phyloP scores from a whole-genome alignment of 495 filamentous ascomycete species.

The Talaromyces ruber region DNA sequence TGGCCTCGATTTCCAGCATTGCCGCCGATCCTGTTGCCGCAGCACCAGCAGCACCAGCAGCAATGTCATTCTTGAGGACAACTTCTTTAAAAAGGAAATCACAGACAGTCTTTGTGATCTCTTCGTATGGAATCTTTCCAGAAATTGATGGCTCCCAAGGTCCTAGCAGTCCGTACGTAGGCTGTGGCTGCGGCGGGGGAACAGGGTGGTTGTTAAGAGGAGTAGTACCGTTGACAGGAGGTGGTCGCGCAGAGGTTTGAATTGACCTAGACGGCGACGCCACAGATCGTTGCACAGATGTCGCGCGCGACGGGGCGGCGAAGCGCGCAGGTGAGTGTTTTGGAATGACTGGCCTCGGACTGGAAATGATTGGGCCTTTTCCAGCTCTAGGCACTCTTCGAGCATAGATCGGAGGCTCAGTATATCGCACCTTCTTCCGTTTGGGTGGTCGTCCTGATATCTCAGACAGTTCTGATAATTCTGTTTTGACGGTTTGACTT shows the following conservation, averaged over 20 bases:
- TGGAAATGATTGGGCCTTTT: constrained; percentile 28
- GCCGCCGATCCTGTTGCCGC: constrained; percentile 49
- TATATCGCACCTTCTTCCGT: constrained; percentile 30
- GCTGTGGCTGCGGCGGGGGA: constrained; percentile 7
- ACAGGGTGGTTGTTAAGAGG: constrained; percentile 11
- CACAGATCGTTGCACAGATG: constrained; percentile 10
- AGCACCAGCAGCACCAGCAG: constrained; percentile 30
- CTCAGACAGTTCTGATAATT: background rate
- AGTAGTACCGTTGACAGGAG: constrained; percentile 7
- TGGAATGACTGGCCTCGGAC: constrained; percentile 25
- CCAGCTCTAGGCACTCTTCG: constrained; percentile 29
- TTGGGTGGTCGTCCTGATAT: constrained; percentile 18
- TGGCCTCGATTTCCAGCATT: constrained; percentile 88
- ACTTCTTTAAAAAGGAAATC: constrained; percentile 70
- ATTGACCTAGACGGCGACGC: constrained; percentile 12
- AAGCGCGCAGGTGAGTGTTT: constrained; percentile 20
- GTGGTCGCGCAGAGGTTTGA: constrained; percentile 11
- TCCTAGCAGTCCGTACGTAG: constrained; percentile 34
- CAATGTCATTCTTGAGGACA: constrained; percentile 48
- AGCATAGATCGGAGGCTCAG: constrained; percentile 40
- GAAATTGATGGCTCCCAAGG: constrained; percentile 71
- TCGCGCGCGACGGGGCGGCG: constrained; percentile 16
- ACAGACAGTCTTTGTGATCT: constrained; percentile 56
- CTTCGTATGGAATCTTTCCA: constrained; percentile 54
- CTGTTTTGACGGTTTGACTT: background rate